Evolutionary conservation across 2,329 filamentous ascomycete species (phyloP), one percentile per base, ranked within the genome.

Genomic region (Botrytis pseudocinerea): DNA sequence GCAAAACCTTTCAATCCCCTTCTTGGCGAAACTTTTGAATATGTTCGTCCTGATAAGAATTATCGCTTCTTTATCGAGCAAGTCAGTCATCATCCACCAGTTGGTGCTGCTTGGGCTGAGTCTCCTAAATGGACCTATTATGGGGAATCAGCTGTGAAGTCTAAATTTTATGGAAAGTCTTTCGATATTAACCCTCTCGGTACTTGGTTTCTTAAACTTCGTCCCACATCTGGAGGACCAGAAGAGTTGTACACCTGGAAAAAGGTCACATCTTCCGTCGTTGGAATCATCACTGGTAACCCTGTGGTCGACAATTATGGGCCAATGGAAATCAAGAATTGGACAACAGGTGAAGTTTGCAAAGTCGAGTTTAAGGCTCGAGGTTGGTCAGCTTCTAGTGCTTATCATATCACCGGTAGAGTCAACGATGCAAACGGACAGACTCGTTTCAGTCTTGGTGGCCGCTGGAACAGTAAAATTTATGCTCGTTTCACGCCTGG

Each of bases 61-160:
- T 99, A 97, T 84, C 93, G 96, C 76, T 98, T 98, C 87, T 97
- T 98, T 84, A 94, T 97, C 74, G 96, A 99, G 83, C 96, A 99
- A 85, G 95, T 99, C 79, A 97, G 94, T 83, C 96, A 99, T 82
- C 96, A 99, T 83, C 96, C 96, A 44, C 96, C 96, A 0, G 88
- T 99, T 78, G 95, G 96, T 77, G 96, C 97, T 28, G 95, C 94
- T 0, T 96, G 92, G 86, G 95, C 95, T 14, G 96, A 99, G 82
- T 92, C 93, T 7, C 90, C 95, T 22, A 93, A 92, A 78, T 99
- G 96, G 96, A 95, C 95, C 72, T 99, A 99, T 85, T 98, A 93
- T 86, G 96, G 96, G 75, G 96, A 99, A 83, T 97, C 94, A 42
- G 92, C 93, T 16, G 94, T 98, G 74, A 95, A 93, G 83, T 97